phyloP scores from a whole-genome alignment of 805 yeast species.

The Metschnikowia hibisci region DNA sequence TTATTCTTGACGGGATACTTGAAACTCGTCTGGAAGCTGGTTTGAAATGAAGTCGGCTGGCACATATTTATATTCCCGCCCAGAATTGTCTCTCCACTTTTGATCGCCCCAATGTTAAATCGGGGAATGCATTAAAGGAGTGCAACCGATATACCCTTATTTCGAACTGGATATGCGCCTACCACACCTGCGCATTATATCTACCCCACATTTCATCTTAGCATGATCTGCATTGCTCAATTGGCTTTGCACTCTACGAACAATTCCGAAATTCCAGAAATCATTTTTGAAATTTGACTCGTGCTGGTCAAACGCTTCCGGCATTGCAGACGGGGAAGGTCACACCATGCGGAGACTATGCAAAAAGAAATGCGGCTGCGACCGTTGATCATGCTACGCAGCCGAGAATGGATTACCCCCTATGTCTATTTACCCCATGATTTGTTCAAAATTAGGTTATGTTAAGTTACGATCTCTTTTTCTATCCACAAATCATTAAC shows the following conservation, averaged over 20 bases:
- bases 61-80: not conserved
- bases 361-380: conserved; percentile 6
- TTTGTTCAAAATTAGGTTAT: no score
- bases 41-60: conserved; percentile 1
- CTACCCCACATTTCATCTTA: conserved; percentile 1
- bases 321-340: not conserved
- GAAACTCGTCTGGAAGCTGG: not conserved
- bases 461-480: no score
- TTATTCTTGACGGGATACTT: not conserved
- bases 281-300: no score
- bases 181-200: not conserved
- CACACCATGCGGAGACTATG: not conserved
- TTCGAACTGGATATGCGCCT: not conserved
- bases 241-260: no score
- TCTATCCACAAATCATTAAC: no score
- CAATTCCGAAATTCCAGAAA: not conserved
- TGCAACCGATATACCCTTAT: no score
- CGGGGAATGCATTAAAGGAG: not conserved
- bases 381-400: not conserved
- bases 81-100: not conserved
- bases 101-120: not conserved
- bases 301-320: no score
- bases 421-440: no score
- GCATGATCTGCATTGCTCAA: not conserved
- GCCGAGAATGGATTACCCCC: not conserved